phyloP scores from a whole-genome alignment of 768 basidiomycete species.

The Agrocybe pediades region DNA sequence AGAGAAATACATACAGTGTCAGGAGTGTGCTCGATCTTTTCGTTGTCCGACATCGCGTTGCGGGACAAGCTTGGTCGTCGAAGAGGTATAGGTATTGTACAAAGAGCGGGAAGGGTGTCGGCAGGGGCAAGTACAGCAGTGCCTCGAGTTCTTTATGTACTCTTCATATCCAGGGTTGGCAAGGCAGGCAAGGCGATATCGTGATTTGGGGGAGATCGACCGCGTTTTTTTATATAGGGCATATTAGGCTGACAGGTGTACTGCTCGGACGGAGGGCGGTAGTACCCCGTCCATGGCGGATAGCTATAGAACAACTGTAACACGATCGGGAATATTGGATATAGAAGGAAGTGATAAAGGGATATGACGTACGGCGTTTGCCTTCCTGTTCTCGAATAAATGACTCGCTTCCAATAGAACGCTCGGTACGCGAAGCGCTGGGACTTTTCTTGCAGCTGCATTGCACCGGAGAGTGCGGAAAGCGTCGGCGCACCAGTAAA shows the following conservation, averaged over 20 bases:
- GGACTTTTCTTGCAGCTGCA: neutral
- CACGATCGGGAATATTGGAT: slow-evolving; percentile 4
- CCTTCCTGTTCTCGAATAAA: slow-evolving; percentile 11
- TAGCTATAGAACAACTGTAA: slow-evolving; percentile 2
- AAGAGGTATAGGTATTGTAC: neutral
- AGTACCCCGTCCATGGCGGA: slow-evolving; percentile 3
- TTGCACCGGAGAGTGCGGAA: slow-evolving; percentile 11
- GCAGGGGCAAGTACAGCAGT: too few species aligned
- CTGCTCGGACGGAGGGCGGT: slow-evolving; percentile 2
- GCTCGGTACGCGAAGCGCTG: neutral
- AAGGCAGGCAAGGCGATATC: slow-evolving; percentile 9
- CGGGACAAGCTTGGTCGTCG: neutral
- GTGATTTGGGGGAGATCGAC: slow-evolving; percentile 6
- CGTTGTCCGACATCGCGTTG: slow-evolving; percentile 11
- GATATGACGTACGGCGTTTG: slow-evolving; percentile 18
- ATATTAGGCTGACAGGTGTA: slow-evolving; percentile 1
- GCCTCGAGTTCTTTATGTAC: slow-evolving; percentile 6
- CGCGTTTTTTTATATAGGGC: slow-evolving; percentile 4
- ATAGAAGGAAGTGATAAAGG: slow-evolving; percentile 5
- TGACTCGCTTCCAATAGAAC: slow-evolving; percentile 12
- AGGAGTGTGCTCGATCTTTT: slow-evolving; percentile 15
- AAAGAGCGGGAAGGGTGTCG: too few species aligned
- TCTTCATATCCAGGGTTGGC: slow-evolving; percentile 4
- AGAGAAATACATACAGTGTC: slow-evolving; percentile 16
- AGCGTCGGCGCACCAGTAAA: slow-evolving; percentile 1